Evolutionary conservation across 768 basidiomycete species (phyloP).

Genomic region (Trichaptum fuscoviolaceum): DNA sequence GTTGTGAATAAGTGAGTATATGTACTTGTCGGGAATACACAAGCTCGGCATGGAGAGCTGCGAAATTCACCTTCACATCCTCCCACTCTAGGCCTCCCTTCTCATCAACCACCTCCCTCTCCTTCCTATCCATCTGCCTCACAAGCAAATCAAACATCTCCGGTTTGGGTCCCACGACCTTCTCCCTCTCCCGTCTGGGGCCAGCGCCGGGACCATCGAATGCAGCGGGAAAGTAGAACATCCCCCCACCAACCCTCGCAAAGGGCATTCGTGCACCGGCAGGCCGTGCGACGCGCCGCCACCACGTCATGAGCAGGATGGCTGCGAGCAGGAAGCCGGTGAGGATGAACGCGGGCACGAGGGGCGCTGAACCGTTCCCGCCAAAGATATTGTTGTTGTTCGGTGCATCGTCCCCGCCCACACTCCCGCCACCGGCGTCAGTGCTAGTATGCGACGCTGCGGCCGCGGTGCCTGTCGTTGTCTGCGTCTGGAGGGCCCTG

Average conservation of each 20-base stretch:
- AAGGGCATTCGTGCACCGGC: background rate
- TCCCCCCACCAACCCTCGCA: conserved; percentile 35
- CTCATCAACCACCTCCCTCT: conserved; percentile 4
- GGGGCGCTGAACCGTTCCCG: conserved; percentile 40
- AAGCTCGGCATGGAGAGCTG: background rate
- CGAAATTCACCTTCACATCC: conserved; percentile 34
- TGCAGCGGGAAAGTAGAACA: conserved; percentile 10
- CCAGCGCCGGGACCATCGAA: conserved; percentile 12
- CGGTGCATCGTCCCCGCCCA: conserved; percentile 1
- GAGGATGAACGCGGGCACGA: conserved; percentile 57
- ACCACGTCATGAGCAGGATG: conserved; percentile 27
- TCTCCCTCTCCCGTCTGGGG: conserved; percentile 7
- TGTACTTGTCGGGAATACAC: background rate
- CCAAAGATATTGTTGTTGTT: conserved; percentile 19
- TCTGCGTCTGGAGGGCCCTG: conserved; percentile 4
- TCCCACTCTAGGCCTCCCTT: conserved; percentile 30
- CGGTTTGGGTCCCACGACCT: conserved; percentile 8
- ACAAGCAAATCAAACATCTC: conserved; percentile 11
- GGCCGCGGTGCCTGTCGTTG: conserved; percentile 5
- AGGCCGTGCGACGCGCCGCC: conserved; percentile 10
- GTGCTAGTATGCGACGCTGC: conserved; percentile 5
- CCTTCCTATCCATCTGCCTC: conserved; percentile 14
- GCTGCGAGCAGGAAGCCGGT: conserved; percentile 48
- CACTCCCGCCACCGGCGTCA: conserved; percentile 4
- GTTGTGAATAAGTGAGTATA: background rate